Evolutionary conservation across 169 alveolate species (phyloP).

Genomic region (Plasmodium inui): DNA sequence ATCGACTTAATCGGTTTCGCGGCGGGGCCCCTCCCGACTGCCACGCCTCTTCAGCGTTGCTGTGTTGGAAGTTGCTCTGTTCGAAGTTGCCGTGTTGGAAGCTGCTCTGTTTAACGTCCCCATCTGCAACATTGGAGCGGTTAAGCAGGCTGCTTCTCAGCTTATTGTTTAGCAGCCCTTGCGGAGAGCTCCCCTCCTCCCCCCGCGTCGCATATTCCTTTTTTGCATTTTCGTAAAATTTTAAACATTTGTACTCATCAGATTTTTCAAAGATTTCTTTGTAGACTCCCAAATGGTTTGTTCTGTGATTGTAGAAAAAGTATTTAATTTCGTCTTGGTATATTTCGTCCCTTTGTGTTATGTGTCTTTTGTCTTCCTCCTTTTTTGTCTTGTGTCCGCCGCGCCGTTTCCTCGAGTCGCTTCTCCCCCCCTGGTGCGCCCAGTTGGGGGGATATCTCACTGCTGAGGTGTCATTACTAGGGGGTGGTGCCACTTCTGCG

Average conservation of each 20-base stretch:
- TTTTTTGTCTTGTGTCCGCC: neutral
- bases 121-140: neutral
- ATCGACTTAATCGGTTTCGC: neutral
- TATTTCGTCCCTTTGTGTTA: neutral
- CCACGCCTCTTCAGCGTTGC: neutral
- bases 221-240: slow-evolving; percentile 26
- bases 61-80: too few relatives aligned
- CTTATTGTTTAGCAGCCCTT: neutral
- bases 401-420: neutral
- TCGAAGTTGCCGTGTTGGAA: too few relatives aligned
- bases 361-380: neutral
- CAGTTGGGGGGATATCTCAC: neutral
- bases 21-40: neutral
- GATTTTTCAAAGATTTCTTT: slow-evolving; percentile 72
- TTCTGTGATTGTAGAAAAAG: slow-evolving; percentile 22
- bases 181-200: neutral
- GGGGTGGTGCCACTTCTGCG: neutral
- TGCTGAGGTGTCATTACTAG: too few relatives aligned
- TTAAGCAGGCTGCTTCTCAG: neutral
- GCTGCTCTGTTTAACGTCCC: neutral
- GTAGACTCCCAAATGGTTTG: slow-evolving; percentile 34
- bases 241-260: slow-evolving; percentile 13
- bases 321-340: slow-evolving; percentile 26
- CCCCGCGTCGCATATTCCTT: neutral
- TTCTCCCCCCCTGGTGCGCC: neutral